Evolutionary conservation across 2,329 filamentous ascomycete genomes (phyloP).

Genomic region (Pyrenophora graminea): DNA sequence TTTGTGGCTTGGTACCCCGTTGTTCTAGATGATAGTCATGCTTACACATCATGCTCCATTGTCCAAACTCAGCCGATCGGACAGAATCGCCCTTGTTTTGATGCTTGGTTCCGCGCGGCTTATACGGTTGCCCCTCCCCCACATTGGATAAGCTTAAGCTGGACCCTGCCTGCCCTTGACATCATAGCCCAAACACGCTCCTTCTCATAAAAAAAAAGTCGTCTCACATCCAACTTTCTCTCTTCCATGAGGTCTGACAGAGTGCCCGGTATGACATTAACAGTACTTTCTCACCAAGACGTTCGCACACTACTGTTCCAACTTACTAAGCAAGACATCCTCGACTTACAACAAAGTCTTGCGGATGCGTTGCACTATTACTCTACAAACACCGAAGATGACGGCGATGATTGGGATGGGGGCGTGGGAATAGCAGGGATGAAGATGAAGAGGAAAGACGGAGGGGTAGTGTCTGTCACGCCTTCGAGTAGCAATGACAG

Average conservation of each 20-base stretch:
- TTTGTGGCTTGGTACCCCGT: not conserved
- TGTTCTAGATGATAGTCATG: not conserved
- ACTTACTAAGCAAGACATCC: constrained; percentile 61
- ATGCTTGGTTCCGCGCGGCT: constrained; percentile 7
- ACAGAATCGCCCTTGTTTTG: not conserved
- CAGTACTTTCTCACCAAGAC: constrained; percentile 61
- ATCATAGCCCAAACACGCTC: constrained; percentile 1
- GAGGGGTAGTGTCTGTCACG: constrained; percentile 68
- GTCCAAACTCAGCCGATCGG: constrained; percentile 4
- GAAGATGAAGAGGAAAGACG: constrained; percentile 63
- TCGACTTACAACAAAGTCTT: constrained; percentile 61
- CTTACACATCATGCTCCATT: constrained; percentile 1
- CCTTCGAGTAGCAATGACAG: constrained; percentile 64
- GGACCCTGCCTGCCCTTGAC: constrained; percentile 2
- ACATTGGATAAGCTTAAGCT: constrained; percentile 13
- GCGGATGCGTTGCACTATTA: constrained; percentile 67
- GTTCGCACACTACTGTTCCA: constrained; percentile 61
- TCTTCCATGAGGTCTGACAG: rapidly evolving
- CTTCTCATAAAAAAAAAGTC: not conserved
- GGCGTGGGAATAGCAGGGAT: constrained; percentile 66
- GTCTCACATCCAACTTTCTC: too few relatives aligned
- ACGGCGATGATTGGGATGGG: constrained; percentile 60
- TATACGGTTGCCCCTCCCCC: constrained; percentile 23
- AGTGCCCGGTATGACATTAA: constrained; percentile 59
- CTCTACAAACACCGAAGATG: constrained; percentile 63